Evolutionary conservation across 208 protist genomes (phyloP), one percentile per base, ranked within the genome.

Genomic region (Crithidia sp.): DNA sequence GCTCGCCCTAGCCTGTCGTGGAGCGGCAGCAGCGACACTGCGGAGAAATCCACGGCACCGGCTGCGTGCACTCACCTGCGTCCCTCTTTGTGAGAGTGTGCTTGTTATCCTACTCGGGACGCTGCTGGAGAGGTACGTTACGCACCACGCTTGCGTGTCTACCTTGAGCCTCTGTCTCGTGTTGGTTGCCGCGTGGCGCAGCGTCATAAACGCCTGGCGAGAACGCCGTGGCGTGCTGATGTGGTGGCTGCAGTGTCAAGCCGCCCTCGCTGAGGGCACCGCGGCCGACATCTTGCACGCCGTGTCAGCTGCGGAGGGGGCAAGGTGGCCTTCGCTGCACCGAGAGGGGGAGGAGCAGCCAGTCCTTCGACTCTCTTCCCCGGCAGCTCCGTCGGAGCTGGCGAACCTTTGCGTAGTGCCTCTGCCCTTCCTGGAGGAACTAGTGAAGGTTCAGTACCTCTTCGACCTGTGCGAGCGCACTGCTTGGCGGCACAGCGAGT

Each of bases 391-490:
- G n/a, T 28, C 10, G 12, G 16, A 5, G 5, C 7, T 28, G 2
- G n/a, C n/a, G 5, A 5, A 39, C 9, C 52, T 65, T 9, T 77
- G 14, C 61, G 36, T 43, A 0, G 36, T 75, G 9, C 53, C 72
- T 4, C 54, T 77, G 45, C 72, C 54, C 0, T 12, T 77, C 8
- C 43, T 77, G 63, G 72, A 77, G 19, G 56, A 77, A 54, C 19
- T 70, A 44, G 53, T 52, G 14, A 71, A 39, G 8, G 64, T 71
- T 16, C 63, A 54, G 10, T 71, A 43, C 10, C 41, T 77, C 8
- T 40, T 77, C 40, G 28, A 49, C n/a, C 41, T 52, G 17, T 65
- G 54, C 41, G 53, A 70, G 56, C 7, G n/a, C 17, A 19, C 37
- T 13, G 45, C 9, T 49, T 49, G 45, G 7, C 9, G 45, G 28